Conservation (phyloP, 1,284 basidiomycete species). For the Puccinia hordei region DNA sequence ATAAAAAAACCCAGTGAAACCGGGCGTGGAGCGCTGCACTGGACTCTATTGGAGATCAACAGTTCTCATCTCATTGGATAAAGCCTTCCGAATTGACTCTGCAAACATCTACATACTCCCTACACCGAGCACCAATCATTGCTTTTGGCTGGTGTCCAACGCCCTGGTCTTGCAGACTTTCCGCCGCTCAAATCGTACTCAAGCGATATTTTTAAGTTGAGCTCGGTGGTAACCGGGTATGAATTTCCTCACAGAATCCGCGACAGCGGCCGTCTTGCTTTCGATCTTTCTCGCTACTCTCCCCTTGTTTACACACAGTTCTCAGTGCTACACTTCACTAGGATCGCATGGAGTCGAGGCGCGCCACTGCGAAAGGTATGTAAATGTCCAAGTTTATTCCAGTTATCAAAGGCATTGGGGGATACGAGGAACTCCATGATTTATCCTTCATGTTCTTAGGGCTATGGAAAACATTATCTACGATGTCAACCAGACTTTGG, state of each 20-base stretch:
- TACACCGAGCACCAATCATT: no score
- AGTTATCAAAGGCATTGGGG: neutral
- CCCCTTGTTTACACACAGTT: neutral
- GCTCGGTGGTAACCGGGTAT: neutral
- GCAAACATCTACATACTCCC: no score
- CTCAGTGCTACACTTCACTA: neutral
- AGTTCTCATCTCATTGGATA: no score
- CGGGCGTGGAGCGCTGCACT: no score
- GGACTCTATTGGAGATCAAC: no score
- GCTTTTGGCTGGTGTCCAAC: no score
- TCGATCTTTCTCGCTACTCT: neutral
- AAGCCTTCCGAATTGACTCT: no score
- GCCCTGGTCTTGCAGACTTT: no score
- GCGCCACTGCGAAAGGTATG: slow-evolving; percentile 11
- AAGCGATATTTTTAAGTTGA: no score
- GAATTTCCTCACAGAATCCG: neutral
- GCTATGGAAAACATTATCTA: slow-evolving; percentile 13
- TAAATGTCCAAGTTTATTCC: neutral
- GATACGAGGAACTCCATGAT: neutral
- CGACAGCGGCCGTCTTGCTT: neutral
- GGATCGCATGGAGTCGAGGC: neutral
- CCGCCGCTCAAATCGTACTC: no score
- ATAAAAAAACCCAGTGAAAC: no score
- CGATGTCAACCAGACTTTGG: neutral
- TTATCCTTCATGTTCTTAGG: neutral